Evolutionary conservation across 2,329 filamentous ascomycete genomes (phyloP).

Genomic region (Colletotrichum lupini): DNA sequence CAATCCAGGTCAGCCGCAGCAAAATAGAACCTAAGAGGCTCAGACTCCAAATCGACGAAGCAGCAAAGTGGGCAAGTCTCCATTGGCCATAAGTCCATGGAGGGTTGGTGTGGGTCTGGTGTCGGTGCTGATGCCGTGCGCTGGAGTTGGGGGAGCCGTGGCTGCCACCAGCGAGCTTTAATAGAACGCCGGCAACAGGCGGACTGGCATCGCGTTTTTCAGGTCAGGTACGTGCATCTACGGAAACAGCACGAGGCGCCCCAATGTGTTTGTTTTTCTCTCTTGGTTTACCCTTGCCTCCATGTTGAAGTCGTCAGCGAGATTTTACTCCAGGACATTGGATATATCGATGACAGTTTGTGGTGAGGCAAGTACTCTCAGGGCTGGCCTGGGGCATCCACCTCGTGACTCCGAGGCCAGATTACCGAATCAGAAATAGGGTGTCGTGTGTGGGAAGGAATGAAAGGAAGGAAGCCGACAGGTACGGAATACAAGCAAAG

Average conservation of each 20-base stretch:
- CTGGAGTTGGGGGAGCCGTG: slow-evolving; percentile 9
- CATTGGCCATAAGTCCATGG: neutral
- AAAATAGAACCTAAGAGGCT: neutral
- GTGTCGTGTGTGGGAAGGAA: neutral
- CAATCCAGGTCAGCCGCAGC: neutral
- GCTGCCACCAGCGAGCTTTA: slow-evolving; percentile 11
- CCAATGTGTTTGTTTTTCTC: neutral
- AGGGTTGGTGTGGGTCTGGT: neutral
- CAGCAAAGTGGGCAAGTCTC: neutral
- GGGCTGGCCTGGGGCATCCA: slow-evolving; percentile 3
- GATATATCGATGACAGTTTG: neutral
- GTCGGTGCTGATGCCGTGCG: slow-evolving; percentile 17
- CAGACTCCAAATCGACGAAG: neutral
- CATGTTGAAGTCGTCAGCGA: neutral
- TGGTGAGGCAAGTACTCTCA: neutral
- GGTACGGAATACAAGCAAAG: neutral
- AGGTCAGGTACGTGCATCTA: slow-evolving; percentile 4
- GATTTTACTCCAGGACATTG: too few species aligned
- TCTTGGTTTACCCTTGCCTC: too few species aligned
- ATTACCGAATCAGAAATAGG: slow-evolving; percentile 12
- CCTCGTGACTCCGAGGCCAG: slow-evolving; percentile 5
- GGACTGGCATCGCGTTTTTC: slow-evolving; percentile 4
- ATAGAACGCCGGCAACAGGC: slow-evolving; percentile 18
- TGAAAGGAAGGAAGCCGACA: slow-evolving; percentile 13
- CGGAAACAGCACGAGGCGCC: neutral